A percentile compares a stretch with the other conserved stretches of the same genome.
Conservation (phyloP, 257 asterid genomes). For the Solanum pinnatisectum region DNA sequence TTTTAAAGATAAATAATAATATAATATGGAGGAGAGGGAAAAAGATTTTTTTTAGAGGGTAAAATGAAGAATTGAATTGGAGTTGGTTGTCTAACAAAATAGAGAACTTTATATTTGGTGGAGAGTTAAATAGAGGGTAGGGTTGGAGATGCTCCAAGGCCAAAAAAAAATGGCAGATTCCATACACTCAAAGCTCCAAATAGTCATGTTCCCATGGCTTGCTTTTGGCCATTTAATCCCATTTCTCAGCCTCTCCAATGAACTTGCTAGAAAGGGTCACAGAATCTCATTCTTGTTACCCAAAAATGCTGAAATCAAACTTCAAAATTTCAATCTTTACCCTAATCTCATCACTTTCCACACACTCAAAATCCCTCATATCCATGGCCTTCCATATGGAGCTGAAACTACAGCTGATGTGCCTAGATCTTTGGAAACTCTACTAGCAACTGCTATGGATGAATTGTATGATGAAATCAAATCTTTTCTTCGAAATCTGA, state of each 20-base stretch:
- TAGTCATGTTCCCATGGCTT: slow-evolving; percentile 57
- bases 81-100: background rate
- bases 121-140: background rate
- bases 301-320: slow-evolving; percentile 1
- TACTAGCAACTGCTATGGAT: slow-evolving; percentile 38
- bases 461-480: slow-evolving; percentile 24
- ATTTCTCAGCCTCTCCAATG: slow-evolving; percentile 32
- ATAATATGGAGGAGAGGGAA: too few species aligned
- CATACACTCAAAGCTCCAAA: background rate
- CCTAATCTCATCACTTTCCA: slow-evolving; percentile 26
- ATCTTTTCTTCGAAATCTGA: slow-evolving; percentile 6
- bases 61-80: background rate
- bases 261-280: slow-evolving; percentile 43
- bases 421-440: background rate
- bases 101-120: background rate
- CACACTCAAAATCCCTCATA: slow-evolving; percentile 32
- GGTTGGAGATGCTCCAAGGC: background rate
- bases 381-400: slow-evolving; percentile 38
- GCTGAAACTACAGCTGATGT: slow-evolving; percentile 46
- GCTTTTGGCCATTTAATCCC: slow-evolving; percentile 51
- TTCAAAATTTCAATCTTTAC: slow-evolving; percentile 20
- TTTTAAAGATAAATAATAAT: too few species aligned
- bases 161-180: background rate
- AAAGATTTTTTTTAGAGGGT: too few species aligned
- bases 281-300: slow-evolving; percentile 31